A percentile compares a stretch with the other conserved stretches of the same genome.
These are phyloP conservation scores for Lactifluus volemus DNA, from an alignment of 768 basidiomycete genomes.

Conservation along the genomic window DNA sequence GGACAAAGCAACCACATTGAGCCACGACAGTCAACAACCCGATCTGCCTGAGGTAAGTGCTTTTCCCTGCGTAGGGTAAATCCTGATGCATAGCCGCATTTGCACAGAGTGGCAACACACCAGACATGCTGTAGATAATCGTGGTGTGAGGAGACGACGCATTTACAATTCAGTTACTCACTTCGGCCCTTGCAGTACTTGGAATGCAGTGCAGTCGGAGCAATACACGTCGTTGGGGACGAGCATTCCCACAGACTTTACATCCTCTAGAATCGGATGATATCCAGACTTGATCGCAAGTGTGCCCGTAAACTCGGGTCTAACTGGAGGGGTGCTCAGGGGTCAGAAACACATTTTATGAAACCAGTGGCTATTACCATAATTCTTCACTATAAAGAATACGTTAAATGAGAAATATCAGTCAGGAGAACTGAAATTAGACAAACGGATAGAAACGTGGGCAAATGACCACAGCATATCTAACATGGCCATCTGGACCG, in stretches of 20 bases:
- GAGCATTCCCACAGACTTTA: conserved; percentile 56
- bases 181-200: conserved; percentile 90
- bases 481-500: conserved; percentile 62
- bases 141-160: not conserved
- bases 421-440: not conserved
- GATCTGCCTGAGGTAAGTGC: conserved; percentile 85
- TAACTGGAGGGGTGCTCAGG: conserved; percentile 39
- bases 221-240: conserved; percentile 91
- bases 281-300: conserved; percentile 83
- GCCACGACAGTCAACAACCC: conserved; percentile 80
- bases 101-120: conserved; percentile 22
- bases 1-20: conserved; percentile 86
- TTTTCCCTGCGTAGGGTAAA: conserved; percentile 54
- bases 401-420: not conserved
- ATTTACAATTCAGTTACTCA: conserved; percentile 28
- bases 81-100: not conserved
- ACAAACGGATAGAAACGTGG: conserved; percentile 69
- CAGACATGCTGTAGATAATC: conserved; percentile 47
- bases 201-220: conserved; percentile 76
- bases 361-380: conserved; percentile 28
- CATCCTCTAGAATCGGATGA: conserved; percentile 78
- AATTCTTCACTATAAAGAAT: conserved; percentile 35
- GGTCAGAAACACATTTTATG: not conserved
- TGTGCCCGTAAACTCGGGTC: conserved; percentile 87
- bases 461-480: conserved; percentile 92